These are phyloP conservation scores for Aspergillus costaricaensis DNA, from an alignment of 2,329 filamentous ascomycete species.

Conservation along the genomic window DNA sequence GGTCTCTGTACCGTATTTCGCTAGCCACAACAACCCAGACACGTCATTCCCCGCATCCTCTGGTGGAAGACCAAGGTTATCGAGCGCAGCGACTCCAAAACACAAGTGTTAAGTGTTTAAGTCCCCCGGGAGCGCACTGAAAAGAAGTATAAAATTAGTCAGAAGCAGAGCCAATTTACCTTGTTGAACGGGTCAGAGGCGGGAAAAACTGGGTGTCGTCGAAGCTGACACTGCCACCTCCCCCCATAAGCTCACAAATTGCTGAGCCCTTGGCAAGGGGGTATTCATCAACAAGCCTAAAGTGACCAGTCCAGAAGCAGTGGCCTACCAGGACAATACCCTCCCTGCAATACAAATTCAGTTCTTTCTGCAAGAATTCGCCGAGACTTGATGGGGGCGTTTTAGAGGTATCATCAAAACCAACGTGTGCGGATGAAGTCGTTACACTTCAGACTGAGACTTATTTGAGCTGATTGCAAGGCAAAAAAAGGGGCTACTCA, in stretches of 20 bases:
- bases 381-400: slow-evolving; percentile 61
- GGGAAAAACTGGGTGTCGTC: not conserved
- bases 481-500: slow-evolving; percentile 76
- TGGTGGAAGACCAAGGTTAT: slow-evolving; percentile 9
- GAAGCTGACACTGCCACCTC: slow-evolving; percentile 60
- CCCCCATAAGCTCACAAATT: slow-evolving; percentile 46
- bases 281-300: slow-evolving; percentile 65
- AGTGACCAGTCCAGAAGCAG: slow-evolving; percentile 61
- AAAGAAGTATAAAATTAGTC: not conserved
- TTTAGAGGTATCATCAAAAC: slow-evolving; percentile 55
- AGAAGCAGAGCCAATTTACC: not conserved
- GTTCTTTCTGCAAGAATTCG: slow-evolving; percentile 61
- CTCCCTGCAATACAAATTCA: slow-evolving; percentile 63
- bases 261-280: slow-evolving; percentile 60
- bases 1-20: slow-evolving; percentile 15
- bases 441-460: not conserved
- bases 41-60: slow-evolving; percentile 5
- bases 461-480: slow-evolving; percentile 50
- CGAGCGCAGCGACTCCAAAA: slow-evolving; percentile 4
- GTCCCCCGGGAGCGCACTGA: not conserved
- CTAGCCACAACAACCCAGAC: slow-evolving; percentile 20
- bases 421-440: not conserved
- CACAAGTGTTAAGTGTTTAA: not conserved
- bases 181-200: not conserved
- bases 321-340: slow-evolving; percentile 57